Conservation (phyloP, 331 rosid genomes). For the Dryas integrifolia region DNA sequence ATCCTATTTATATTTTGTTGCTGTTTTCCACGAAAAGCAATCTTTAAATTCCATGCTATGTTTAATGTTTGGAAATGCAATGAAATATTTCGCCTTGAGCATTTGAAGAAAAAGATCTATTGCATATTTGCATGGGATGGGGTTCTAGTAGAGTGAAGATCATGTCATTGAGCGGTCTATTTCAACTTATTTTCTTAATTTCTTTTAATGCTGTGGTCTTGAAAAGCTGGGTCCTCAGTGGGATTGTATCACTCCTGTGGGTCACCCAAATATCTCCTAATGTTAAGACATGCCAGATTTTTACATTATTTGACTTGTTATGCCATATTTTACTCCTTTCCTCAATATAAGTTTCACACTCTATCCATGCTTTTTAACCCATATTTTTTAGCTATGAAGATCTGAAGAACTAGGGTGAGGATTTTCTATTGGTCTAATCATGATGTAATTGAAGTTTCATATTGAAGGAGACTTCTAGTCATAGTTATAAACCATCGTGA, state of each 20-base stretch:
- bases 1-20: not conserved
- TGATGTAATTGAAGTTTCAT: not conserved
- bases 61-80: not conserved
- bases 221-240: not conserved
- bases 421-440: not conserved
- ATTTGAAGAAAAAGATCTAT: not conserved
- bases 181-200: not conserved
- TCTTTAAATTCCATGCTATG: not conserved
- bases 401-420: conserved; percentile 2
- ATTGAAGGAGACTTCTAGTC: not conserved
- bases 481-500: not conserved
- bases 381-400: not conserved
- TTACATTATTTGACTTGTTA: not conserved
- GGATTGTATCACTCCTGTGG: not conserved
- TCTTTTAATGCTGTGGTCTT: not conserved
- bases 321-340: not conserved
- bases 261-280: not conserved
- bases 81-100: not conserved
- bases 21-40: not conserved
- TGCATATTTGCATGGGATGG: not conserved
- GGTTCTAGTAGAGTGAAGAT: not conserved
- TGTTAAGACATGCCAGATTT: not conserved
- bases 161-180: not conserved
- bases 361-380: not conserved
- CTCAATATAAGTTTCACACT: not conserved